Evolutionary conservation across 2,329 filamentous ascomycete genomes (phyloP).

Genomic region (Alternaria sp.): DNA sequence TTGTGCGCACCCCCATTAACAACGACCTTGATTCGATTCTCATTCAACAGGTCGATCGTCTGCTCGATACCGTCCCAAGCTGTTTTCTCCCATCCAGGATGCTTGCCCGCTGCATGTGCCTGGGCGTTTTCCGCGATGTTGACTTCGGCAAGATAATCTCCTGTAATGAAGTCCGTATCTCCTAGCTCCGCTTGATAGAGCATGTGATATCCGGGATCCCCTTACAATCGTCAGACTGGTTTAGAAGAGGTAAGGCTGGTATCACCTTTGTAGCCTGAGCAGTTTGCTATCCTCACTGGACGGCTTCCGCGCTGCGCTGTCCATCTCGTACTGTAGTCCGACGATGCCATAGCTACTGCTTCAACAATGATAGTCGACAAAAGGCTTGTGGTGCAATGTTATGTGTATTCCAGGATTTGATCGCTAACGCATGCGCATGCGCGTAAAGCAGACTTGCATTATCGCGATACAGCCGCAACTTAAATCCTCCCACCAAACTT

Average conservation of each 20-base stretch:
- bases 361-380: background rate
- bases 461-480: background rate
- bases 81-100: constrained; percentile 55
- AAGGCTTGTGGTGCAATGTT: background rate
- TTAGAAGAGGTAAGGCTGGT: background rate
- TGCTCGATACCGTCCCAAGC: constrained; percentile 58
- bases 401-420: background rate
- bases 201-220: constrained; percentile 49
- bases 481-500: background rate
- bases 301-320: constrained; percentile 34
- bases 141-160: constrained; percentile 53
- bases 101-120: constrained; percentile 48
- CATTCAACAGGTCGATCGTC: constrained; percentile 54
- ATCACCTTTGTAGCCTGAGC: constrained; percentile 45
- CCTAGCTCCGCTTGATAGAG: constrained; percentile 43
- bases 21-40: constrained; percentile 61
- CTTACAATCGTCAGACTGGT: constrained; percentile 17
- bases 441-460: background rate
- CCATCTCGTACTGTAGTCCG: constrained; percentile 33
- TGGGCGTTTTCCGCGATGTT: constrained; percentile 57
- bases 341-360: constrained; percentile 15
- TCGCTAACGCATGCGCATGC: background rate
- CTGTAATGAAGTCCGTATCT: constrained; percentile 50
- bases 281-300: constrained; percentile 48
- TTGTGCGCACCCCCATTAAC: constrained; percentile 65